phyloP scores from a whole-genome alignment of 805 yeast genomes.

The Danielozyma ontarioensis region DNA sequence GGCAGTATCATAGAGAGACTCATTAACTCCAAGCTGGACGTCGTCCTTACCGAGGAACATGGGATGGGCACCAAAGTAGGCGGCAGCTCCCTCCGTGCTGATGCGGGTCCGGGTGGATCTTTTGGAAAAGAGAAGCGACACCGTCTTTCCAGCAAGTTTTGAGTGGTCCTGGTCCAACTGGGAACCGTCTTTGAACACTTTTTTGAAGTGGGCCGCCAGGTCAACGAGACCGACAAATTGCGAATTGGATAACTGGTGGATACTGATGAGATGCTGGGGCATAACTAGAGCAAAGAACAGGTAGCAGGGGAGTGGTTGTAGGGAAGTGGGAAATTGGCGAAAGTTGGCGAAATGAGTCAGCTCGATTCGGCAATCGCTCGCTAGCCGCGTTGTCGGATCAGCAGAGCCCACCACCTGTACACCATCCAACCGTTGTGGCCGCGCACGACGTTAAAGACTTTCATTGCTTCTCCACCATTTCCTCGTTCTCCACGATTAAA shows the following conservation, averaged over 20 bases:
- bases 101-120: constrained; percentile 95
- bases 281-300: constrained; percentile 1
- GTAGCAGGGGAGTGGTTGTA: not conserved
- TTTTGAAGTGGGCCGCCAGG: constrained; percentile 68
- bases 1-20: constrained; percentile 82
- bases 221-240: constrained; percentile 70
- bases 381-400: constrained; percentile 5
- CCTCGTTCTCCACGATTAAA: no score
- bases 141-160: constrained; percentile 72
- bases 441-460: no score
- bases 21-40: constrained; percentile 94
- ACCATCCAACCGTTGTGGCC: no score
- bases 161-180: constrained; percentile 32
- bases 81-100: constrained; percentile 90
- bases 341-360: constrained; percentile 7
- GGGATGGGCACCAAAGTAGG: constrained; percentile 91
- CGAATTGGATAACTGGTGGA: constrained; percentile 65
- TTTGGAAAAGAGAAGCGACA: constrained; percentile 80
- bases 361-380: constrained; percentile 2
- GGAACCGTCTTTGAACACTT: constrained; percentile 51
- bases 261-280: constrained; percentile 74
- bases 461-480: no score
- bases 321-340: not conserved
- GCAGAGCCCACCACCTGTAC: not conserved
- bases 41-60: constrained; percentile 96